These are phyloP conservation scores for Acorus calamus DNA, from an alignment of 106 monocot genomes.

Conservation along the genomic window DNA sequence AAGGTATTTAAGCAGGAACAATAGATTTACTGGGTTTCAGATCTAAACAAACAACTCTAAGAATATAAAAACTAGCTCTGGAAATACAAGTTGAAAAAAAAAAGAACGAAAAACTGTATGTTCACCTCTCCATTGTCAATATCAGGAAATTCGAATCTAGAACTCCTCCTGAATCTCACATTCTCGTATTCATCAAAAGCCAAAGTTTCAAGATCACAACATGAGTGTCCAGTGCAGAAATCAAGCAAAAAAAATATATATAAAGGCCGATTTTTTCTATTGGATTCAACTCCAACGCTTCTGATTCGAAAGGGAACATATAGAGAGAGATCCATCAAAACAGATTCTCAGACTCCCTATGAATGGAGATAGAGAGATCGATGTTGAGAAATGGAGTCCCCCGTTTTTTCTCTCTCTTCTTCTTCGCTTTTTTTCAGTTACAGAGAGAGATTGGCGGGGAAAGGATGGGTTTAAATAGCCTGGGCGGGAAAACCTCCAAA, in stretches of 20 bases:
- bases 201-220: background rate
- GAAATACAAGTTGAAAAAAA: too few species aligned
- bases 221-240: background rate
- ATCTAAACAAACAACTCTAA: background rate
- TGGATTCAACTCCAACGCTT: constrained; percentile 3
- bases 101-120: too few species aligned
- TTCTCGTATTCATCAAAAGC: too few species aligned
- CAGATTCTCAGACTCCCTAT: constrained; percentile 31
- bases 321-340: constrained; percentile 38
- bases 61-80: too few species aligned
- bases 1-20: too few species aligned
- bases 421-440: too few species aligned
- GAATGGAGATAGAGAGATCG: constrained; percentile 33
- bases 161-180: too few species aligned
- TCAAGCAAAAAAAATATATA: background rate
- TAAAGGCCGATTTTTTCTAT: too few species aligned
- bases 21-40: background rate
- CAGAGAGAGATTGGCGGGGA: background rate
- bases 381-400: constrained; percentile 53
- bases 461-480: too few species aligned
- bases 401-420: background rate
- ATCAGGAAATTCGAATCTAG: too few species aligned
- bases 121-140: too few species aligned
- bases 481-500: too few species aligned
- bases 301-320: constrained; percentile 29